Base-by-base conservation (phyloP, 768 basidiomycete species). In the Pulveroboletus frians region DNA sequence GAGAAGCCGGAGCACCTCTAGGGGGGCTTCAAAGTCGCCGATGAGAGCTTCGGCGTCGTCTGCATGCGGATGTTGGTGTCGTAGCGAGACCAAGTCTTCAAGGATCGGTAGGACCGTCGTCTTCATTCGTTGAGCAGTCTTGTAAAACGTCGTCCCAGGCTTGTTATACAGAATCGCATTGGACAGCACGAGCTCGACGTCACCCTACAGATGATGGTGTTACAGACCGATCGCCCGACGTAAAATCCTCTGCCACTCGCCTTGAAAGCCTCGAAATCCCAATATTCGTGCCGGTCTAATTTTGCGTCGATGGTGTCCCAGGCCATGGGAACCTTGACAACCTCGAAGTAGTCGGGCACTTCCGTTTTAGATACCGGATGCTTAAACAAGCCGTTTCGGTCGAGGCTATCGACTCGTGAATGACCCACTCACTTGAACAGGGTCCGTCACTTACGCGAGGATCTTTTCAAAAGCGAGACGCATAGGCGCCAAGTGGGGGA, bases 101-200 rank as follows among this genome's bases (percentile, higher is more conserved):
- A 70, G 61, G 42, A 79, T 63, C 1, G 73, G 70, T 18, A 63
- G 62, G 31, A 72, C 61, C 32, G 61, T 63, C 3, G 63, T 69
- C 59, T 80, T 77, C 52, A 96, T 81, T 35, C 80, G 71, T 14
- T 74, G 66, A 0, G 95, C 93, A 5, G 77, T 69, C 58, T 81
- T 85, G 70, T 89, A 79, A 62, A 83, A 83, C 0, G 75, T 54
- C 0, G 86, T 83, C n/a, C 82, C 85, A 0, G 79, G 69, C 53
- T 81, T 79, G 65, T 99, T 97, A 68, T 97, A 99, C 7, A 80
- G 65, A 38, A 89, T 77, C 2, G 94, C 94, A 58, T 98, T 99
- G 48, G 81, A 73, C 23, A 91, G 67, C 14, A 98, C 91, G 14
- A 98, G 79, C 30, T 79, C 68, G n/a, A 93, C 71, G 62, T 99